phyloP scores from a whole-genome alignment of 1,284 basidiomycete genomes.

The Agaricales sp. region DNA sequence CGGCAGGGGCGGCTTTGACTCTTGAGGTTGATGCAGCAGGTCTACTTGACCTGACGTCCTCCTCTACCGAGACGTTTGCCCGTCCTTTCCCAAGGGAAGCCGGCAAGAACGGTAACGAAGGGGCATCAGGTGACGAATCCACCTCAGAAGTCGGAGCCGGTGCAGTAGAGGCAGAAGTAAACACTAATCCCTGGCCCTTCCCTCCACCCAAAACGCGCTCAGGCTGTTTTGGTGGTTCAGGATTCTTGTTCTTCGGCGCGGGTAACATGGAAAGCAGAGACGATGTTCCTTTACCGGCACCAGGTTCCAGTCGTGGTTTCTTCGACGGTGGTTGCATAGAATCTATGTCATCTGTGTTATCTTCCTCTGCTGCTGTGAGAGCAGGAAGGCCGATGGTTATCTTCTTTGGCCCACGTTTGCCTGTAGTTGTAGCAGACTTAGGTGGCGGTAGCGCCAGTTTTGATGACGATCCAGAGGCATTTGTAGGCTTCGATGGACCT shows the following conservation, averaged over 20 bases:
- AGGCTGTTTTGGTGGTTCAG: conserved; percentile 22
- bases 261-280: conserved; percentile 66
- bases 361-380: conserved; percentile 27
- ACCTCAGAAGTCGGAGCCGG: conserved; percentile 8
- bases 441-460: conserved; percentile 24
- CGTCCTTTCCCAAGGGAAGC: conserved; percentile 46
- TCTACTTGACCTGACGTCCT: conserved; percentile 31
- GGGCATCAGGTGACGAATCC: conserved; percentile 10
- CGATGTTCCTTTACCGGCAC: conserved; percentile 47
- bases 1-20: conserved; percentile 26
- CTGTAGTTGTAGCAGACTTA: conserved; percentile 13
- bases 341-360: conserved; percentile 30
- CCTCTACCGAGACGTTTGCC: conserved; percentile 45
- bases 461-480: conserved; percentile 21
- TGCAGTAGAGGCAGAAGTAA: conserved; percentile 17
- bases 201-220: conserved; percentile 59
- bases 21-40: conserved; percentile 13
- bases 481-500: conserved; percentile 28
- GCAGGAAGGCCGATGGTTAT: conserved; percentile 59
- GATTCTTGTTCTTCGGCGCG: conserved; percentile 53
- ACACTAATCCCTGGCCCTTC: conserved; percentile 46
- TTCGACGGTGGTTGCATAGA: conserved; percentile 46
- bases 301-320: conserved; percentile 40
- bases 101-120: conserved; percentile 42
- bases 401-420: conserved; percentile 46